Conservation (phyloP, 78 protist species). For the Dictyostelium purpureum region DNA sequence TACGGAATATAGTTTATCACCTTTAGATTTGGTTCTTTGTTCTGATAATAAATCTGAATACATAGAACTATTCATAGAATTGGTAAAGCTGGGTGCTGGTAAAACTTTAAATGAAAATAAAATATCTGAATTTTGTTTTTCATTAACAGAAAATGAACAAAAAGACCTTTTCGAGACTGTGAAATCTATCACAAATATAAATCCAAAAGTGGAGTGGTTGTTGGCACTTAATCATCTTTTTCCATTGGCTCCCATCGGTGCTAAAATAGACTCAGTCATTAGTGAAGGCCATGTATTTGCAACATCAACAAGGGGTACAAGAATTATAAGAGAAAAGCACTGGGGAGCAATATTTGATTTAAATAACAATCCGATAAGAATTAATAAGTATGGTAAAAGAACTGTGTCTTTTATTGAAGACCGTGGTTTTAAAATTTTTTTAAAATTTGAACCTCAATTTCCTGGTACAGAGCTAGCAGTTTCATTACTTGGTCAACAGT, state of each 20-base stretch:
- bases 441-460: conserved; percentile 2
- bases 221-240: background rate
- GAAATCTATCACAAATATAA: background rate
- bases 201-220: background rate
- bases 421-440: background rate
- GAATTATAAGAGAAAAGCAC: background rate
- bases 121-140: background rate
- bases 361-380: background rate
- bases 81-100: conserved; percentile 1
- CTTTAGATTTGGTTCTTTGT: background rate
- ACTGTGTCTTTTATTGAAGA: background rate
- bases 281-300: background rate
- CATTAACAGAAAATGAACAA: background rate
- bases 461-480: background rate
- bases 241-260: too few species aligned
- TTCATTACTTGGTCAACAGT: background rate
- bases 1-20: too few species aligned
- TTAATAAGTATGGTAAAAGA: background rate
- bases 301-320: background rate
- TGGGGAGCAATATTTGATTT: background rate
- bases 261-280: too few species aligned
- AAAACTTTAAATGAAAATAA: background rate
- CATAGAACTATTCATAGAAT: background rate
- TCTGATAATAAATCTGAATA: too few species aligned
- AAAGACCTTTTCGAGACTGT: background rate